Conservation (phyloP, 768 basidiomycete species). For the Sporobolomyces roseus region DNA sequence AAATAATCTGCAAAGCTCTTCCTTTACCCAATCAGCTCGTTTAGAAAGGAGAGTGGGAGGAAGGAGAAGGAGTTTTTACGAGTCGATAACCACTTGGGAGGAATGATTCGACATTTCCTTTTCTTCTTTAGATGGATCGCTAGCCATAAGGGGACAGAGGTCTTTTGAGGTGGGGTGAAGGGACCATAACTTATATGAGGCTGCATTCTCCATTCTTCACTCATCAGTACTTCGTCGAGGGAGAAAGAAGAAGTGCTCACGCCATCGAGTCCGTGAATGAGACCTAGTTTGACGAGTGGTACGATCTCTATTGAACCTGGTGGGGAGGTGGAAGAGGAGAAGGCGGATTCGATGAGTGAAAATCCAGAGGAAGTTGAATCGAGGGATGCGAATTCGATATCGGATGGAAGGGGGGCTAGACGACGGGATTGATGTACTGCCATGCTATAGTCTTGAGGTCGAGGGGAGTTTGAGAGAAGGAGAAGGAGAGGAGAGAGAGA, state of each 20-base stretch:
- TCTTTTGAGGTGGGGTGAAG: constrained; percentile 76
- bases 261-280: constrained; percentile 30
- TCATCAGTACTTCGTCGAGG: neutral
- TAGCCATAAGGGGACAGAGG: constrained; percentile 91
- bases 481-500: neutral
- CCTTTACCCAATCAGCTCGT: neutral
- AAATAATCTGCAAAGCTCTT: constrained; percentile 87
- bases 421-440: constrained; percentile 24
- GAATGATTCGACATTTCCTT: constrained; percentile 86
- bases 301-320: constrained; percentile 33
- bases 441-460: constrained; percentile 2
- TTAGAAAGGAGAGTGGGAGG: neutral
- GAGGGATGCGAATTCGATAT: constrained; percentile 36
- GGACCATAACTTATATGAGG: constrained; percentile 73
- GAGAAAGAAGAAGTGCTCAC: constrained; percentile 1
- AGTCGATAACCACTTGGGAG: constrained; percentile 71
- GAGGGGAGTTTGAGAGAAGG: neutral
- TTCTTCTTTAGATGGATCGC: constrained; percentile 88
- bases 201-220: constrained; percentile 45
- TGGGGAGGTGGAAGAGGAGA: neutral
- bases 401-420: constrained; percentile 26
- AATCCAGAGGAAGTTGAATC: constrained; percentile 15
- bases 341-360: constrained; percentile 1
- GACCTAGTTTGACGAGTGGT: constrained; percentile 20
- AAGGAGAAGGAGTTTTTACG: constrained; percentile 62